Conservation (phyloP, 345 rosid species). For the Gossypium thurberi region DNA sequence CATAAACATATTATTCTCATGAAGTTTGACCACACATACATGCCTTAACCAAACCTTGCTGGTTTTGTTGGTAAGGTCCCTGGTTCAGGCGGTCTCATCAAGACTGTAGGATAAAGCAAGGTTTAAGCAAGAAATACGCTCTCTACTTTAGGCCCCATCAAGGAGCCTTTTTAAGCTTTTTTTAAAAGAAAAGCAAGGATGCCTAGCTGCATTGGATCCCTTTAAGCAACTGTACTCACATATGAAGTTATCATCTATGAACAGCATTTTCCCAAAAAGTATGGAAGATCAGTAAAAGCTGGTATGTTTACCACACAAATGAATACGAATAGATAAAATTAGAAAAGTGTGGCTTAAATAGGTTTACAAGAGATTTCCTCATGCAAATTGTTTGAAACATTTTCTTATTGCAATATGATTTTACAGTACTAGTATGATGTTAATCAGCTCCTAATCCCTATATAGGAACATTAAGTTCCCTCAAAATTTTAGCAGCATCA, state of each 20-base stretch:
- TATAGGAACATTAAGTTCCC: slow-evolving; percentile 42
- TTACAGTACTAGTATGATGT: not conserved
- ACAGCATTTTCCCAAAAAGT: not conserved
- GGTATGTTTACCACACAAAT: not conserved
- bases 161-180: not conserved
- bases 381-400: not conserved
- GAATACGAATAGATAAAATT: not conserved
- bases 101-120: not conserved
- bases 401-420: not conserved
- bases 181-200: not conserved
- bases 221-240: not conserved
- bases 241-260: not conserved
- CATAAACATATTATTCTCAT: not conserved
- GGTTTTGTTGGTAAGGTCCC: not conserved
- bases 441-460: not conserved
- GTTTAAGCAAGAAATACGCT: not conserved
- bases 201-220: not conserved
- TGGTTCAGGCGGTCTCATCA: not conserved
- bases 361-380: slow-evolving; percentile 3
- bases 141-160: not conserved
- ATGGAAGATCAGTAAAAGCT: not conserved
- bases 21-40: not conserved
- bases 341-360: not conserved
- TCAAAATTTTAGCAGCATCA: slow-evolving; percentile 71
- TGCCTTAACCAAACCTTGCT: not conserved